phyloP scores from a whole-genome alignment of 192 early-diverging fungal species.

The Gonapodya prolifera region DNA sequence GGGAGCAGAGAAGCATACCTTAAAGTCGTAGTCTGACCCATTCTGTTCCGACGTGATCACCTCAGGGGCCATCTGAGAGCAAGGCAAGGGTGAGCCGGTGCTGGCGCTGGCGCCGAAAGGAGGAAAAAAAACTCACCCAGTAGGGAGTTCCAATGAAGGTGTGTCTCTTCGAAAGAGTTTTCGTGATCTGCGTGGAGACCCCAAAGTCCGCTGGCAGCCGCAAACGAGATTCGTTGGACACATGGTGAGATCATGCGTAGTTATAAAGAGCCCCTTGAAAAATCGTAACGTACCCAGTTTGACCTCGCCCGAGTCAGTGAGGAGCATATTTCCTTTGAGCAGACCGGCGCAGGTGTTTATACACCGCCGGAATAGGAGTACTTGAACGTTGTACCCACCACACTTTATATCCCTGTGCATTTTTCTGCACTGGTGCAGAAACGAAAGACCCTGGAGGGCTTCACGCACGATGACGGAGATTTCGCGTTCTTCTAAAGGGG shows the following conservation, averaged over 20 bases:
- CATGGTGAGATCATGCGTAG: too few species aligned
- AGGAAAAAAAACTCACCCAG: conserved; percentile 26
- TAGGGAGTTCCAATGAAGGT: conserved; percentile 57
- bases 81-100: too few species aligned
- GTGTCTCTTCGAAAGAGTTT: conserved; percentile 19
- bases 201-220: conserved; percentile 59
- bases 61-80: conserved; percentile 45
- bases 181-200: conserved; percentile 47
- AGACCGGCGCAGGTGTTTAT: neutral
- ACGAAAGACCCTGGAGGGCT: conserved; percentile 22
- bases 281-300: conserved; percentile 10
- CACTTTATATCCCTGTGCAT: conserved; percentile 36
- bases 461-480: conserved; percentile 2
- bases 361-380: too few species aligned
- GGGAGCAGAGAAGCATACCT: conserved; percentile 26
- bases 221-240: too few species aligned
- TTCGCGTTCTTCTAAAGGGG: neutral
- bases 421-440: conserved; percentile 35
- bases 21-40: conserved; percentile 8
- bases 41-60: conserved; percentile 26
- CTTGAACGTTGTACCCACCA: too few species aligned
- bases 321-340: conserved; percentile 13
- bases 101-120: too few species aligned
- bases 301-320: conserved; percentile 15
- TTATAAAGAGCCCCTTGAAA: neutral